Evolutionary conservation across 768 basidiomycete genomes (phyloP).

Genomic region (Leccinum fibrillosum): DNA sequence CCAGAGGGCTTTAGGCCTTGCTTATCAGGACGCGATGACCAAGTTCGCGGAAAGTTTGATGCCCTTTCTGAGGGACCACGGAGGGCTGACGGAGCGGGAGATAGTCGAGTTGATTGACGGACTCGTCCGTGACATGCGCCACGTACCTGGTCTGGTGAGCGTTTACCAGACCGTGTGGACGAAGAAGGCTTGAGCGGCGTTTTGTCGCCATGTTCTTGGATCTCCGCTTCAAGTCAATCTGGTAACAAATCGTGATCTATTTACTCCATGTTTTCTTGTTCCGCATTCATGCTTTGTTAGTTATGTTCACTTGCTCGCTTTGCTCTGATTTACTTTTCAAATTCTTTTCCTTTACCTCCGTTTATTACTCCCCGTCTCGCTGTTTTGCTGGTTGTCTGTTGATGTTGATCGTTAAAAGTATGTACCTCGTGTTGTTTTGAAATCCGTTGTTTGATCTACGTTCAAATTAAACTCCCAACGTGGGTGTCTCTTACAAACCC

Average conservation of each 20-base stretch:
- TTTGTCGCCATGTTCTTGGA: not conserved
- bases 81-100: slow-evolving; percentile 35
- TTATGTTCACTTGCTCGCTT: not conserved
- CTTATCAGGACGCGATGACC: slow-evolving; percentile 37
- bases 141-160: slow-evolving; percentile 45
- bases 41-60: slow-evolving; percentile 48
- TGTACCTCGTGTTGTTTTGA: not conserved
- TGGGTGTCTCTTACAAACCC: too few relatives aligned
- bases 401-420: not conserved
- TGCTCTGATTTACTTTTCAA: not conserved
- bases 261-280: not conserved
- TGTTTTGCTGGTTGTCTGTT: not conserved
- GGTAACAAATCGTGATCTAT: not conserved
- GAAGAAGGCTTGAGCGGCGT: slow-evolving; percentile 21
- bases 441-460: not conserved
- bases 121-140: slow-evolving; percentile 46
- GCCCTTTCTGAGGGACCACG: slow-evolving; percentile 42
- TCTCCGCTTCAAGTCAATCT: not conserved
- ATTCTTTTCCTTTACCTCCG: too few relatives aligned
- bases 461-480: not conserved
- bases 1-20: slow-evolving; percentile 39
- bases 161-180: slow-evolving; percentile 52
- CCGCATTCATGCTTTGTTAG: not conserved
- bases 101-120: slow-evolving; percentile 39
- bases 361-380: not conserved